Base-by-base conservation (phyloP, 257 asterid genomes). In the Solanum tarijense region DNA sequence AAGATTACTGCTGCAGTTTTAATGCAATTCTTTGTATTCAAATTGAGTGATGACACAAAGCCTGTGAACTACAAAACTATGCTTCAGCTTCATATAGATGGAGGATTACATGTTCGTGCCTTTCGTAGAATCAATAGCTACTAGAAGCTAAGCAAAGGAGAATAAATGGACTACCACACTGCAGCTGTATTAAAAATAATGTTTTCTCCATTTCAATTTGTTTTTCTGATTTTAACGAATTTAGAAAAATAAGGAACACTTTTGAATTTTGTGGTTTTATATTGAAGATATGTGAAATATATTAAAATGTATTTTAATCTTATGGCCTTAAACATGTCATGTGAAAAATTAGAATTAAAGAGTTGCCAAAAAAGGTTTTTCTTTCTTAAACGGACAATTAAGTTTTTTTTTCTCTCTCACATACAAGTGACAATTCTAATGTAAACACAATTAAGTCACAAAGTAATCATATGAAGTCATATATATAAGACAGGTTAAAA, bases 71-170 rank as follows among this genome's bases (percentile, higher is more conserved):
- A 94, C 87, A 91, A 92, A 76, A 92, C 92, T 6, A 92, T 92
- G 95, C 88, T 94, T 85, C 92, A 91, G 66, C 96, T 93, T 32
- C 96, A 90, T 86, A 83, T 93, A 36, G 94, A 92, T 9, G 92
- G 92, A 5, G 97, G 93, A 6, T 92, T 92, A 21, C 86, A 69
- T 66, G 78, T 91, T 52, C 89, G 90, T 8, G 93, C 92, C 69
- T 83, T 78, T 27, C 83, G 18, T 58, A 76, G 58, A 76, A 76
- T 39, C 83, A 38, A 38, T 21, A 5, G 5, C 55, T 39, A 36
- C 60, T 76, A 76, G 83, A 21, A 34, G 62, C 12, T 3, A 23
- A 5, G 34, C 10, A 9, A 10, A 75, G 27, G 29, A 34, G 29
- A 73, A 20, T 35, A 73, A 74, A 74, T 35, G 52, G 31, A 74